Base-by-base conservation (phyloP, 129 eudicot species). In the Calendula officinalis region DNA sequence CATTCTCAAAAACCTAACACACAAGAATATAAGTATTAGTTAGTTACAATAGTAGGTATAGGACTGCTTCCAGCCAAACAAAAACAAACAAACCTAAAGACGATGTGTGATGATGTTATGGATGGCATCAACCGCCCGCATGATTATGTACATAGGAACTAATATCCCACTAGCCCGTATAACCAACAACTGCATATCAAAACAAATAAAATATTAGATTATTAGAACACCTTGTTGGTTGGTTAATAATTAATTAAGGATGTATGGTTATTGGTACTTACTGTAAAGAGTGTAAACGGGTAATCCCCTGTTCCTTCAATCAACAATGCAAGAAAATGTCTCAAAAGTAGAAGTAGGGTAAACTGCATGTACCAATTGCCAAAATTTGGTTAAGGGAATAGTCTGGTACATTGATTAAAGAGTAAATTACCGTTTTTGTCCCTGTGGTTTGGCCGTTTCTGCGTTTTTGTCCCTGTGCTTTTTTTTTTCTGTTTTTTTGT, bases 61-160 rank as follows among this genome's bases (percentile, higher is more conserved):
- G n/a, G n/a, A n/a, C n/a, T n/a, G n/a, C n/a, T n/a, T n/a, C n/a
- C n/a, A n/a, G n/a, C n/a, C n/a, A n/a, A 38, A 38, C 17, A 27
- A 38, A 16, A 6, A 11, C 1, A 66, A 14, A 8, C 47, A 7
- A 37, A 66, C 70, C 81, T 72, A 66, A 39, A 53, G 64, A 9
- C 37, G 75, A 43, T 49, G 72, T 47, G 70, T 82, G 59, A 86
- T 73, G 67, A 78, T 82, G 34, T 58, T 69, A 3, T 77, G 81
- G 34, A 88, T 57, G 58, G 86, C 76, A 6, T 73, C 16, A 17
- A 78, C 68, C 0, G 81, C 32, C 64, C 78, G 78, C 60, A 85
- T 59, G 56, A 85, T 46, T 75, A 83, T 46, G 70, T 78, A 89
- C 87, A 89, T 80, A 1, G 96, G 94, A 35, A 89, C 63, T 13